Evolutionary conservation across 768 basidiomycete species (phyloP).

Genomic region (Mycena indigotica): DNA sequence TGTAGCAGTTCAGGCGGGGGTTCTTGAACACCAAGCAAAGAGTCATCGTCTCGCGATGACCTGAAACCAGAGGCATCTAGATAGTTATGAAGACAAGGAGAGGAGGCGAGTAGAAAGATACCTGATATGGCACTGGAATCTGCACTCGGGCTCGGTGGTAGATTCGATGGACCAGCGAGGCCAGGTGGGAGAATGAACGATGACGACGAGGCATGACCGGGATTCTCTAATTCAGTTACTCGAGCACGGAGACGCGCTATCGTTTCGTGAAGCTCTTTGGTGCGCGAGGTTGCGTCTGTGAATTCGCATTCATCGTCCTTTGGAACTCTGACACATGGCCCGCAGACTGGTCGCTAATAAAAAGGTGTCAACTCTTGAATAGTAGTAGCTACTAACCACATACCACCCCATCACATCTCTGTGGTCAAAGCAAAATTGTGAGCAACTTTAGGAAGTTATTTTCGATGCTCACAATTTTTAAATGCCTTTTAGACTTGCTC

Average conservation of each 20-base stretch:
- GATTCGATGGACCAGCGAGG: constrained; percentile 1
- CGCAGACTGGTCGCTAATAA: constrained; percentile 34
- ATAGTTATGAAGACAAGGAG: not conserved
- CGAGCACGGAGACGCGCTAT: constrained; percentile 40
- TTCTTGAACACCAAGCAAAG: constrained; percentile 17
- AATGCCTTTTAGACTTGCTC: no score
- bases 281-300: constrained; percentile 41
- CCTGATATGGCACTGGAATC: constrained; percentile 12
- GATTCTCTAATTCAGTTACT: constrained; percentile 38
- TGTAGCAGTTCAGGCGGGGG: constrained; percentile 16
- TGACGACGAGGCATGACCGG: constrained; percentile 11
- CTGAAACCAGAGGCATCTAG: constrained; percentile 12
- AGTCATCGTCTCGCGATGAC: constrained; percentile 12
- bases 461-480: constrained; percentile 15
- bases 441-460: not conserved
- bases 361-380: not conserved
- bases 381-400: constrained; percentile 1
- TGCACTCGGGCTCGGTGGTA: constrained; percentile 5
- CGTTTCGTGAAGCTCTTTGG: constrained; percentile 42
- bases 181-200: constrained; percentile 7
- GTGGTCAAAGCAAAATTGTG: not conserved
- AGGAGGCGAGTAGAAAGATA: not conserved
- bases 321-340: constrained; percentile 42
- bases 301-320: constrained; percentile 50
- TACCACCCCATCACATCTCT: constrained; percentile 26